These are phyloP conservation scores for Penicillium waksmanii DNA, from an alignment of 495 filamentous ascomycete genomes.

Conservation along the genomic window DNA sequence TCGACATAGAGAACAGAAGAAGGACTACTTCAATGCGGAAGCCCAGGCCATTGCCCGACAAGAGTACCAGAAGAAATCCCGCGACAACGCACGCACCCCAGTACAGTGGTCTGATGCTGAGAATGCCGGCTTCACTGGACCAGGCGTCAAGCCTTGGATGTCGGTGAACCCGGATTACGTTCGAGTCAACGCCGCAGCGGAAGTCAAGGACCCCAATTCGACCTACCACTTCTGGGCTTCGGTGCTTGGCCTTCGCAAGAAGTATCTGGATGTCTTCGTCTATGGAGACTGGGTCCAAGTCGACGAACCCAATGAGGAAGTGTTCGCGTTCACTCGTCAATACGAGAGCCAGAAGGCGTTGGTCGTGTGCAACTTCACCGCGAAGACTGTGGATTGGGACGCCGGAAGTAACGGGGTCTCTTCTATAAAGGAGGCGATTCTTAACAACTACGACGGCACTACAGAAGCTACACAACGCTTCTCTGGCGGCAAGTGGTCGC, in stretches of 20 bases:
- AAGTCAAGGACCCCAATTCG: slow-evolving; percentile 48
- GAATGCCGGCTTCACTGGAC: slow-evolving; percentile 56
- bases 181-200: slow-evolving; percentile 53
- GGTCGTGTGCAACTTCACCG: slow-evolving; percentile 58
- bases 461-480: slow-evolving; percentile 30
- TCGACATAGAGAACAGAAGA: slow-evolving; percentile 35
- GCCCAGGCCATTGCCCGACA: slow-evolving; percentile 37
- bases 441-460: slow-evolving; percentile 45
- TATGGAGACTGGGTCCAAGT: slow-evolving; percentile 62
- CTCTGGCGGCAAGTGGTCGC: slow-evolving; percentile 33
- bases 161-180: slow-evolving; percentile 57
- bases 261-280: slow-evolving; percentile 60
- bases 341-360: slow-evolving; percentile 48
- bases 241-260: slow-evolving; percentile 57
- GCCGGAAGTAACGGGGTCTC: slow-evolving; percentile 37
- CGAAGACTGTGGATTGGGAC: slow-evolving; percentile 44
- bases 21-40: slow-evolving; percentile 37
- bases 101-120: slow-evolving; percentile 54
- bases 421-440: slow-evolving; percentile 39
- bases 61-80: slow-evolving; percentile 55
- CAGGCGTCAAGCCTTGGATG: slow-evolving; percentile 64
- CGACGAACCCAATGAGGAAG: slow-evolving; percentile 44
- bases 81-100: slow-evolving; percentile 61
- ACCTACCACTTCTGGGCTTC: slow-evolving; percentile 57
- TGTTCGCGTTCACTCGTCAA: slow-evolving; percentile 52